Base-by-base conservation (phyloP, 345 rosid genomes). In the Camelina hispida region DNA sequence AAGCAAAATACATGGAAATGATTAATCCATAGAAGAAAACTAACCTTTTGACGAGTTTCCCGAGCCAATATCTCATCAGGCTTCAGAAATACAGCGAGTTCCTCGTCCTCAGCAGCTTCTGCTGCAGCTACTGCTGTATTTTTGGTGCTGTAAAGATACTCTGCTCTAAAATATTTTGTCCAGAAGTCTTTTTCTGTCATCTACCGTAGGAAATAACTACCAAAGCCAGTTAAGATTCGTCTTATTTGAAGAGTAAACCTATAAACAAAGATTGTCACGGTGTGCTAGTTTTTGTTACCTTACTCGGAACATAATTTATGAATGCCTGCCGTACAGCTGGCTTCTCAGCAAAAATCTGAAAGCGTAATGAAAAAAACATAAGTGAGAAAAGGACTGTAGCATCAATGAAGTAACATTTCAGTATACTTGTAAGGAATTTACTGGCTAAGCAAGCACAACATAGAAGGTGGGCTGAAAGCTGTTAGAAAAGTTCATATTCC, bases 71-170 rank as follows among this genome's bases (percentile, higher is more conserved):
- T 87, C 68, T 87, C 91, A 83, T 95, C 97, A 74, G 86, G 91
- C 85, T 83, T 95, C 62, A 95, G 84, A 66, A 95, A 92, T 73
- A 92, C 82, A 43, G 96, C 97, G 77, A 95, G 97, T 69, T 89
- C 97, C 83, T 92, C 97, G 68, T 95, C 99, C 84, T 95, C 99
- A 61, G 97, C 99, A 69, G 98, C 98, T 77, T 92, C 99, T 20
- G 99, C 99, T 72, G 87, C 92, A 17, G 88, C 93, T 73, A 96
- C 90, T 71, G 80, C 75, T 76, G 85, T 82, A 78, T 87, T 90
- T 83, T 81, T 86, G 20, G 91, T 85, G 80, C 85, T 85, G 64
- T 88, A 93, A 79, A 95, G 93, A 84, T 85, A 89, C 72, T 90
- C 97, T 30, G 99, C 99, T 85, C 88, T 87, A 78, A 87, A 92